Evolutionary conservation across 2,329 filamentous ascomycete species (phyloP).

Genomic region (Ceratocystis ficicola): DNA sequence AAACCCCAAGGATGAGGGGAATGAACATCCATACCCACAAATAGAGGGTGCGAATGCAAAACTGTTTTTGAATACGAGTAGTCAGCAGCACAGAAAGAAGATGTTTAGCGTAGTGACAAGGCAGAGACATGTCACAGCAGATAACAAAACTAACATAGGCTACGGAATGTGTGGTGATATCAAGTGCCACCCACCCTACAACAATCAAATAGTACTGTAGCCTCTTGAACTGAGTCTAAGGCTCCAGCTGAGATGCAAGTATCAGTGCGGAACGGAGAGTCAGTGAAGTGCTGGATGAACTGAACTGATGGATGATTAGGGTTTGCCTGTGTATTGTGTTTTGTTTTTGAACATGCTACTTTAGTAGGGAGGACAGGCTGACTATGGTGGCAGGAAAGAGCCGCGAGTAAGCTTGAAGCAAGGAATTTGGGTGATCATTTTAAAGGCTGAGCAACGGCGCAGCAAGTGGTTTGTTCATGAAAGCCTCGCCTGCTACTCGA

Average conservation of each 20-base stretch:
- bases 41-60: neutral
- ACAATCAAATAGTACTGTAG: neutral
- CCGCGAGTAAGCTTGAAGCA: neutral
- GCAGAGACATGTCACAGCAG: neutral
- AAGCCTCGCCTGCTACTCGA: neutral
- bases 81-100: neutral
- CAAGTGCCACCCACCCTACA: neutral
- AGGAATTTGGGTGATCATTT: neutral
- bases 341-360: neutral
- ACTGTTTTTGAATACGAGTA: neutral
- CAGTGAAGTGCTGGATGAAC: neutral
- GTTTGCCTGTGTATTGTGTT: neutral
- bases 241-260: neutral
- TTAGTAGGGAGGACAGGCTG: neutral
- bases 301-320: neutral
- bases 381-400: neutral
- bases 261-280: neutral
- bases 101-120: neutral
- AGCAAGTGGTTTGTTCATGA: neutral
- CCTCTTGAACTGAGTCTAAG: neutral
- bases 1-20: too few relatives aligned
- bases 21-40: too few relatives aligned
- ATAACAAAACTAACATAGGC: neutral
- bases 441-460: neutral
- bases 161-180: neutral